Conservation (phyloP, 257 asterid genomes). For the Ophiorrhiza pumila region DNA sequence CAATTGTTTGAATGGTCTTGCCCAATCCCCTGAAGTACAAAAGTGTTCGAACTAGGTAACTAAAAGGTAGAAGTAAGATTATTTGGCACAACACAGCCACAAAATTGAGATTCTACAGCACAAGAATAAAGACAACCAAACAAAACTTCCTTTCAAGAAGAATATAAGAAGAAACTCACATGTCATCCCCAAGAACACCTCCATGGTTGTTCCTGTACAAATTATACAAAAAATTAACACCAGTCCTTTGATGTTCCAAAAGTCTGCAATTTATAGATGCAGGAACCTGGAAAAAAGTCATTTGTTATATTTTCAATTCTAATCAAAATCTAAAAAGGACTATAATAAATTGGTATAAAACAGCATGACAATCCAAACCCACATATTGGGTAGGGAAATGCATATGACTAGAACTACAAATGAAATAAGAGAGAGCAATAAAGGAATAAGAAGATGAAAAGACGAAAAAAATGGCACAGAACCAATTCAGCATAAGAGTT, state of each 20-base stretch:
- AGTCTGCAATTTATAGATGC: slow-evolving; percentile 90
- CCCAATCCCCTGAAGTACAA: slow-evolving; percentile 80
- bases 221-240: slow-evolving; percentile 71
- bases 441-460: neutral
- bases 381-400: neutral
- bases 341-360: neutral
- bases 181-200: slow-evolving; percentile 95
- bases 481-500: neutral
- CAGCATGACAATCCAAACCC: neutral
- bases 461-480: neutral
- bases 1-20: slow-evolving; percentile 92
- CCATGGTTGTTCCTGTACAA: slow-evolving; percentile 89
- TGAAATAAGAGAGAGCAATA: neutral
- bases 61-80: slow-evolving; percentile 8
- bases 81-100: neutral
- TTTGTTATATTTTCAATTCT: neutral
- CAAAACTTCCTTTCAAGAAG: slow-evolving; percentile 4
- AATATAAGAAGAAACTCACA: slow-evolving; percentile 46
- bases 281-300: slow-evolving; percentile 57
- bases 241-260: slow-evolving; percentile 82
- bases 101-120: neutral
- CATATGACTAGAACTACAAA: neutral
- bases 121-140: neutral
- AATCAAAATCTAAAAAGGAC: neutral
- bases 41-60: slow-evolving; percentile 11